Conservation (phyloP, 208 protist genomes). For the Entamoeba moshkovskii region DNA sequence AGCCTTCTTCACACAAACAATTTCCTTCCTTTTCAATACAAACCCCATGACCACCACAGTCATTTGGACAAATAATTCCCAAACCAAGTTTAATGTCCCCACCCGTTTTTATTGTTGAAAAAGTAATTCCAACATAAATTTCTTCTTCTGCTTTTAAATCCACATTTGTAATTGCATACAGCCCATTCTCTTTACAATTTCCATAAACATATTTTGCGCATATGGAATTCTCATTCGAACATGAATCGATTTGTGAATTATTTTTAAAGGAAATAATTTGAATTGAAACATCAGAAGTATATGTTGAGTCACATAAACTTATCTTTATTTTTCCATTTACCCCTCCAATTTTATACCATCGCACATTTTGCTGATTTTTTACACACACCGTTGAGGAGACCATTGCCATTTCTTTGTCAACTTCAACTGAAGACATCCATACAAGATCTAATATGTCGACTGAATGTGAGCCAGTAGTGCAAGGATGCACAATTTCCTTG, state of each 20-base stretch:
- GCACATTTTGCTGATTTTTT: background rate
- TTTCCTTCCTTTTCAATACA: background rate
- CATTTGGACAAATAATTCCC: background rate
- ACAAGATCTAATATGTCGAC: too few species aligned
- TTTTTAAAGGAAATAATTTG: background rate
- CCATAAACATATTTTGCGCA: background rate
- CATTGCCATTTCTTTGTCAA: background rate
- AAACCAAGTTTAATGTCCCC: background rate
- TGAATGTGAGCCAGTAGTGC: too few species aligned
- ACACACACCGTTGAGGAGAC: background rate
- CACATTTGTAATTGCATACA: background rate
- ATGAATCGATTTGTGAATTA: background rate
- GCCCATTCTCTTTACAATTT: background rate
- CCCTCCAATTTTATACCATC: background rate
- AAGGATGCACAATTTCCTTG: too few species aligned
- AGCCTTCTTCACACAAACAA: background rate
- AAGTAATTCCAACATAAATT: slow-evolving; percentile 1
- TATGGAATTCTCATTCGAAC: background rate
- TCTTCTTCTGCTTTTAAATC: background rate
- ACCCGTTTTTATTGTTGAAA: background rate
- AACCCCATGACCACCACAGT: background rate
- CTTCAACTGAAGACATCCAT: too few species aligned
- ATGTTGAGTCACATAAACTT: background rate
- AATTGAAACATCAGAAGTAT: background rate
- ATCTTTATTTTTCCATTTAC: background rate